Base-by-base conservation (phyloP, 345 rosid genomes). In the Populus davidiana region DNA sequence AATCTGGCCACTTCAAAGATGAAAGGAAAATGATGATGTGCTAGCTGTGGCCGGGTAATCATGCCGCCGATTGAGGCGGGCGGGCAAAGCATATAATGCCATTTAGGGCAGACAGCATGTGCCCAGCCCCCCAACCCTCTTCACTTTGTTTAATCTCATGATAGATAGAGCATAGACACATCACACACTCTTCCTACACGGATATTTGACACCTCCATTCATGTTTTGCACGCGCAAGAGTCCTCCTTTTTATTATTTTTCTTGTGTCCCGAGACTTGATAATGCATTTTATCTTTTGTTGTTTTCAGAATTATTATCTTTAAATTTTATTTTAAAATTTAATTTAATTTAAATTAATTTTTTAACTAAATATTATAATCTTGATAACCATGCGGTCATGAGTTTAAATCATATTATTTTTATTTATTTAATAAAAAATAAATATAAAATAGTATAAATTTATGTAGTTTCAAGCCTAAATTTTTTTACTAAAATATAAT, bases 21-120 rank as follows among this genome's bases (percentile, higher is more conserved):
- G 33, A 16, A 35, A 38, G 27, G 18, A 12, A 21, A 11, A 69
- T 27, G 56, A 50, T 21, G 21, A 6, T 1, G 3, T 72, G 16
- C 16, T n/a, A 14, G 17, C 13, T 41, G 14, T 31, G 83, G 77
- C 63, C 81, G 81, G 35, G 81, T 75, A 73, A 87, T 79, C 59
- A 79, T 83, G 90, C 87, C 83, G 50, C 18, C 74, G 83, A 87
- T 87, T 83, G 86, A 61, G 86, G 90, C 69, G 35, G 82, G 77
- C 73, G 87, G 84, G 76, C 80, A 49, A 63, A 12, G 52, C 78
- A 5, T 59, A 78, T 77, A 35, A 79, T 79, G 78, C 68, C 79
- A 54, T 64, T 49, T 39, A 66, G 70, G 52, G 73, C 77, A 25
- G 39, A n/a, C 75, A 29, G 64, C 81, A 49, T 81, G 84, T 79